Evolutionary conservation across 1,284 basidiomycete species (phyloP).

Genomic region (Puccinia coronata): DNA sequence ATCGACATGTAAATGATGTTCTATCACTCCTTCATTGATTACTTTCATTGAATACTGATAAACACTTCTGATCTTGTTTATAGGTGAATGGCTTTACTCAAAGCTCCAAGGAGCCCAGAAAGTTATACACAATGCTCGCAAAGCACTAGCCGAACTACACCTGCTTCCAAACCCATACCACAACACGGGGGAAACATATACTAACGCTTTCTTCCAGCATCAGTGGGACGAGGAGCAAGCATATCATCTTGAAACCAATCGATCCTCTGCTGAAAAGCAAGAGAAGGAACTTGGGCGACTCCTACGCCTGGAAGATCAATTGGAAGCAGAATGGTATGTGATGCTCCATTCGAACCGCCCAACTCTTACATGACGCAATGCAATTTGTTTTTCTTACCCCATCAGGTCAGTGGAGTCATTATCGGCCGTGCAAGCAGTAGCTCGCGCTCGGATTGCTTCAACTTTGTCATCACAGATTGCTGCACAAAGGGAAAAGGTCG

Average conservation of each 20-base stretch:
- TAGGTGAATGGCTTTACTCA: not conserved
- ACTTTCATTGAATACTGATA: no score
- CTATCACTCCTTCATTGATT: not conserved
- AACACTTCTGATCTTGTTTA: no score
- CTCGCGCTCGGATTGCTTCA: no score
- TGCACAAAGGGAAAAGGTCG: no score
- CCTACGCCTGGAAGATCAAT: not conserved
- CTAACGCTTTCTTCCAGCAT: not conserved
- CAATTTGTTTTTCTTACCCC: no score
- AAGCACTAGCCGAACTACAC: not conserved
- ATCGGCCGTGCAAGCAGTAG: no score
- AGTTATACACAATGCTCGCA: not conserved
- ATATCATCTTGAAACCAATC: not conserved
- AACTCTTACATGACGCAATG: no score
- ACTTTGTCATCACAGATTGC: no score
- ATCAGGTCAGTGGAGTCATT: no score
- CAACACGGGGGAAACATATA: not conserved
- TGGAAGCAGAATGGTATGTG: not conserved
- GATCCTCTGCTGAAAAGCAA: not conserved
- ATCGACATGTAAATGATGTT: not conserved
- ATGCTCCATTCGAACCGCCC: no score
- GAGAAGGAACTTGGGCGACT: not conserved
- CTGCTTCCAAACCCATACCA: not conserved
- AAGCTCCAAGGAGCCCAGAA: not conserved
- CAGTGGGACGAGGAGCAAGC: not conserved